Percentiles rank a stretch among this genome's conserved stretches.
These are phyloP conservation scores for Trametes maxima DNA, from an alignment of 768 basidiomycete species.

Conservation along the genomic window DNA sequence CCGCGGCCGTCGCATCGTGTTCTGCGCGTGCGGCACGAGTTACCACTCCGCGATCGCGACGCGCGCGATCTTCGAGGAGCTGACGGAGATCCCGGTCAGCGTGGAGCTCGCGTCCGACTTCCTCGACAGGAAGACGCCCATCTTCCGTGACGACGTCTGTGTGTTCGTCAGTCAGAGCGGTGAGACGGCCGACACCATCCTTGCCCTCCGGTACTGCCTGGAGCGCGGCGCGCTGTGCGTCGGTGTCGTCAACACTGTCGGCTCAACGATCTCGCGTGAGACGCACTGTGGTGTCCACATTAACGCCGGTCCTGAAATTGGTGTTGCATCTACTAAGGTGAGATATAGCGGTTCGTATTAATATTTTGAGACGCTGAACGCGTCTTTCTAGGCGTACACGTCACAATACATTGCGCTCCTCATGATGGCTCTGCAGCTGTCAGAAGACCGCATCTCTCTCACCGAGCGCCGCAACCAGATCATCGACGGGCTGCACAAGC, in stretches of 20 bases:
- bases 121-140: constrained; percentile 97
- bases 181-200: constrained; percentile 97
- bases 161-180: constrained; percentile 97
- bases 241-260: constrained; percentile 98
- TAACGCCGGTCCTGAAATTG: constrained; percentile 98
- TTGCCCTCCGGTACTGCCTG: constrained; percentile 94
- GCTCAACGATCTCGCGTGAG: constrained; percentile 96
- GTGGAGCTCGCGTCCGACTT: constrained; percentile 98
- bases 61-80: constrained; percentile 96
- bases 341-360: constrained; percentile 14
- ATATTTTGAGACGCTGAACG: not conserved
- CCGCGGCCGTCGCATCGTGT: constrained; percentile 91
- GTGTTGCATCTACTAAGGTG: constrained; percentile 98
- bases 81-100: constrained; percentile 97
- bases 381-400: constrained; percentile 76
- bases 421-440: constrained; percentile 98
- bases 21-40: constrained; percentile 97
- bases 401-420: constrained; percentile 98
- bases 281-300: constrained; percentile 99
- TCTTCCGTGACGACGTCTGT: constrained; percentile 98
- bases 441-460: constrained; percentile 95
- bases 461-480: constrained; percentile 89
- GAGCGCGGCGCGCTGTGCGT: constrained; percentile 96
- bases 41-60: constrained; percentile 98
- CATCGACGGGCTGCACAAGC: constrained; percentile 89